Percentiles rank a stretch among this genome's conserved stretches.
Evolutionary conservation across 2,329 filamentous ascomycete genomes (phyloP).

Genomic region (Alternaria brassicae): DNA sequence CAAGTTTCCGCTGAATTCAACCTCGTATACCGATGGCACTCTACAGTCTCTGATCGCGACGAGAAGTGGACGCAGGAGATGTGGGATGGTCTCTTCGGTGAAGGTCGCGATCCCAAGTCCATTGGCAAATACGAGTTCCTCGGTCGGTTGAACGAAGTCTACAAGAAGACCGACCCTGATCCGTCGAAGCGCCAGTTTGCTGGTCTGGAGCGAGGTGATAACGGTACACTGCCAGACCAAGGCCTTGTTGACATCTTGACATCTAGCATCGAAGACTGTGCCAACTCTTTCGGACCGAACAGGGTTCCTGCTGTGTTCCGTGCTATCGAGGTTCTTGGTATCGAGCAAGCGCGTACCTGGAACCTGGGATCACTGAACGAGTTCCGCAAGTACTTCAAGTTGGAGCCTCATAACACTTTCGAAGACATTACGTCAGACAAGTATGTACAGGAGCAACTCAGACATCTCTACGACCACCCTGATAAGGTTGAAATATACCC

Average conservation of each 20-base stretch:
- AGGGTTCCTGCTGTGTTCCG: constrained; percentile 78
- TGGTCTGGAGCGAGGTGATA: constrained; percentile 66
- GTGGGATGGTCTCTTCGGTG: constrained; percentile 52
- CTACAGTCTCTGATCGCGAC: constrained; percentile 75
- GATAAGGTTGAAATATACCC: constrained; percentile 84
- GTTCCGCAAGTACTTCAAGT: constrained; percentile 81
- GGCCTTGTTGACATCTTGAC: constrained; percentile 75
- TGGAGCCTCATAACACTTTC: constrained; percentile 78
- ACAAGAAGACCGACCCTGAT: constrained; percentile 67
- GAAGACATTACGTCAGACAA: constrained; percentile 84
- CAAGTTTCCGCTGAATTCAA: constrained; percentile 90
- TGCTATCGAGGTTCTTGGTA: constrained; percentile 80
- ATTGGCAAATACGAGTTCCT: constrained; percentile 69
- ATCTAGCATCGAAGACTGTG: constrained; percentile 76
- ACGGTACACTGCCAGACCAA: constrained; percentile 77
- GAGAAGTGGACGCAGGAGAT: constrained; percentile 78
- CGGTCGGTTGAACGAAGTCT: constrained; percentile 68
- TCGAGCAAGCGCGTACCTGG: constrained; percentile 78
- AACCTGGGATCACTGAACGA: constrained; percentile 81
- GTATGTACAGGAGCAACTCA: constrained; percentile 69
- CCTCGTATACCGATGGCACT: constrained; percentile 87
- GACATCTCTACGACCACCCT: constrained; percentile 70
- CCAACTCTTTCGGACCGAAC: constrained; percentile 65
- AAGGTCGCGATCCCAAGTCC: constrained; percentile 58
- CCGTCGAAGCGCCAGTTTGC: constrained; percentile 73